Evolutionary conservation across 2,329 filamentous ascomycete species (phyloP).

Genomic region (Didymella keratinophila): DNA sequence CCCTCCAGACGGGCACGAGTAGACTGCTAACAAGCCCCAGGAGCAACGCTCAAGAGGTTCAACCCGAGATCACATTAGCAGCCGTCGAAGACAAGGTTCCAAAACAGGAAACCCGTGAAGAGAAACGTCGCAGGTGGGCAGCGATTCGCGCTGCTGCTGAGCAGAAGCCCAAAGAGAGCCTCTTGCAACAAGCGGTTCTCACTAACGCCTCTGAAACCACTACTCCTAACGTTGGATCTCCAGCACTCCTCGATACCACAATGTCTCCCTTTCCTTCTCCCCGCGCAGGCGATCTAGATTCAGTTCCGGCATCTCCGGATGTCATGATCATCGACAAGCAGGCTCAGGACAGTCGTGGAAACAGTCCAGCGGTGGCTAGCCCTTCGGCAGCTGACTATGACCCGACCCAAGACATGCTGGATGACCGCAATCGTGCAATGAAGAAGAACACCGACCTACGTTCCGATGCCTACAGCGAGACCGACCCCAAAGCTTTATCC

Average conservation of each 20-base stretch:
- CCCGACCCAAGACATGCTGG: constrained; percentile 85
- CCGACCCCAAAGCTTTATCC: constrained; percentile 61
- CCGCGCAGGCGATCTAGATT: constrained; percentile 47
- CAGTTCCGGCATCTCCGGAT: constrained; percentile 50
- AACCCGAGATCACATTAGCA: constrained; percentile 27
- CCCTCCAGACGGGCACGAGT: background rate
- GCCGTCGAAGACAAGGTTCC: constrained; percentile 37
- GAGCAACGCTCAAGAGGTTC: constrained; percentile 27
- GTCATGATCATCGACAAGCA: constrained; percentile 53
- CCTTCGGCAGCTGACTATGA: constrained; percentile 95
- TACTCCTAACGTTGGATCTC: constrained; percentile 60
- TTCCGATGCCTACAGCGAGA: constrained; percentile 66
- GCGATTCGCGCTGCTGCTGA: constrained; percentile 45
- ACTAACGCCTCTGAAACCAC: constrained; percentile 65
- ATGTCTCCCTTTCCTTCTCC: constrained; percentile 49
- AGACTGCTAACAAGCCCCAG: constrained; percentile 25
- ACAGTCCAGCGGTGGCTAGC: constrained; percentile 62
- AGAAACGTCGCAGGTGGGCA: constrained; percentile 46
- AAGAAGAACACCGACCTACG: constrained; percentile 58
- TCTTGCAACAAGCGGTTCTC: constrained; percentile 76
- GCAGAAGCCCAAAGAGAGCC: constrained; percentile 62
- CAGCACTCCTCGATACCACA: constrained; percentile 46
- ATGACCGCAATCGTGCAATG: constrained; percentile 77
- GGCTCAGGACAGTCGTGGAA: constrained; percentile 48
- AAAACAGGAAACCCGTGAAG: constrained; percentile 44